These are phyloP conservation scores for Strobilomyces echinocephalus DNA, from an alignment of 768 basidiomycete species.

Conservation along the genomic window DNA sequence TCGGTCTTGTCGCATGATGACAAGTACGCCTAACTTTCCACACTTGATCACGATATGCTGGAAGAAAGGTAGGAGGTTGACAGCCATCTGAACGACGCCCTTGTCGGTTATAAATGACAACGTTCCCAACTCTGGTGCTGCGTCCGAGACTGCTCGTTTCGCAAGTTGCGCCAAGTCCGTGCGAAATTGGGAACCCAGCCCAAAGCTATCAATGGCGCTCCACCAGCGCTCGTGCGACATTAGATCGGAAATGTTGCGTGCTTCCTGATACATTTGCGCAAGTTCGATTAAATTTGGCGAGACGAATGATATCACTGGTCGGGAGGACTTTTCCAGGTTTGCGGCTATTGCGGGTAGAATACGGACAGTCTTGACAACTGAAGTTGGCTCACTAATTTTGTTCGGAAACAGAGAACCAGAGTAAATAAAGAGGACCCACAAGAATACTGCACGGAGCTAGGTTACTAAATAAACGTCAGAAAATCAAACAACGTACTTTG, in stretches of 20 bases:
- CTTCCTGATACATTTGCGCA: constrained; percentile 48
- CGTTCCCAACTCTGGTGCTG: constrained; percentile 37
- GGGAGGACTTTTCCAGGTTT: constrained; percentile 28
- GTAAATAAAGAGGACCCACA: constrained; percentile 42
- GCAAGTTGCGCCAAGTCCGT: constrained; percentile 60
- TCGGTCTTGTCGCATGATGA: constrained; percentile 52
- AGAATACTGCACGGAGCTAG: constrained; percentile 52
- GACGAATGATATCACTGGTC: constrained; percentile 58
- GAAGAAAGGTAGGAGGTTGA: constrained; percentile 81
- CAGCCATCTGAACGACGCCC: constrained; percentile 75
- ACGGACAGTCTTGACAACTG: constrained; percentile 68
- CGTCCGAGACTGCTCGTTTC: constrained; percentile 39
- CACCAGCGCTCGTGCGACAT: constrained; percentile 60
- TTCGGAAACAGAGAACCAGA: constrained; percentile 4
- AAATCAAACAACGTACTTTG: constrained; percentile 42
- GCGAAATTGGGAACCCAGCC: constrained; percentile 64
- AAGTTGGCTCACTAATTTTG: constrained; percentile 82
- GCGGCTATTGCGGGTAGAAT: constrained; percentile 62
- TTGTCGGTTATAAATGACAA: constrained; percentile 60
- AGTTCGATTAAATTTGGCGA: constrained; percentile 89
- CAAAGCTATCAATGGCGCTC: constrained; percentile 56
- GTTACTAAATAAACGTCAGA: background rate
- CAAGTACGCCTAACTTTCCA: constrained; percentile 62
- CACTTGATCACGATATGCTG: constrained; percentile 82
- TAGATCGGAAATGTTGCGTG: constrained; percentile 43